Conservation (phyloP, 805 yeast species). For the Pichia heedii region DNA sequence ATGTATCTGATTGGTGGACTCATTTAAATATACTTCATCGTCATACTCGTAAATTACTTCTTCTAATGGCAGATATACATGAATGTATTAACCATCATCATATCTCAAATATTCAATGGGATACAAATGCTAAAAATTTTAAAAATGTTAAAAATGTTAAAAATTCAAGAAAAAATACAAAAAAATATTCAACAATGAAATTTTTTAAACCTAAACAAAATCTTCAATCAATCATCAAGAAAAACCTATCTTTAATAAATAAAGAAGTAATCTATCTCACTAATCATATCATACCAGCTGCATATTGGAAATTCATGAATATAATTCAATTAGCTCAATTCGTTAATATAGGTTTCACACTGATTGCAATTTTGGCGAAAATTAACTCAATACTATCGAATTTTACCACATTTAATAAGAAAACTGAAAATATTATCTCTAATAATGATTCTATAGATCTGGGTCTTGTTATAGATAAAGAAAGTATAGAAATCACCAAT, state of each 20-base stretch:
- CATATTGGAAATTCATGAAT: slow-evolving; percentile 55
- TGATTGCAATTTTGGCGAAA: slow-evolving; percentile 48
- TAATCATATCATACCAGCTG: slow-evolving; percentile 32
- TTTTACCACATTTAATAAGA: too few relatives aligned
- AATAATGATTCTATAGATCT: too few relatives aligned
- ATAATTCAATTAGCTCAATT: slow-evolving; percentile 72
- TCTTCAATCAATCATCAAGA: neutral
- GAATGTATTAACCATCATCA: slow-evolving; percentile 10
- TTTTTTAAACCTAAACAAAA: too few relatives aligned
- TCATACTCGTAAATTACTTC: slow-evolving; percentile 34
- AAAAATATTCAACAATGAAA: neutral
- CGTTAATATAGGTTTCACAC: slow-evolving; percentile 59
- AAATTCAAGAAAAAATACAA: slow-evolving; percentile 2
- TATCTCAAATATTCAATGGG: slow-evolving; percentile 9
- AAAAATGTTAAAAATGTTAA: slow-evolving; percentile 2
- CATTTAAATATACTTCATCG: slow-evolving; percentile 57
- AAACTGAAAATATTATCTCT: too few relatives aligned
- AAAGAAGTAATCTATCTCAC: slow-evolving; percentile 23
- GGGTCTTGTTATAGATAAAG: too few relatives aligned
- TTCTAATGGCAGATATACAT: slow-evolving; percentile 21
- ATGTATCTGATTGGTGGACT: slow-evolving; percentile 69
- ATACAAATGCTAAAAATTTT: slow-evolving; percentile 2
- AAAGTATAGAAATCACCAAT: too few relatives aligned
- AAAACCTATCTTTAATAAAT: neutral
- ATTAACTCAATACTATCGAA: slow-evolving; percentile 21